phyloP scores from a whole-genome alignment of 2,329 filamentous ascomycete genomes.

The Ophiocordyceps camponoti-saundersi region DNA sequence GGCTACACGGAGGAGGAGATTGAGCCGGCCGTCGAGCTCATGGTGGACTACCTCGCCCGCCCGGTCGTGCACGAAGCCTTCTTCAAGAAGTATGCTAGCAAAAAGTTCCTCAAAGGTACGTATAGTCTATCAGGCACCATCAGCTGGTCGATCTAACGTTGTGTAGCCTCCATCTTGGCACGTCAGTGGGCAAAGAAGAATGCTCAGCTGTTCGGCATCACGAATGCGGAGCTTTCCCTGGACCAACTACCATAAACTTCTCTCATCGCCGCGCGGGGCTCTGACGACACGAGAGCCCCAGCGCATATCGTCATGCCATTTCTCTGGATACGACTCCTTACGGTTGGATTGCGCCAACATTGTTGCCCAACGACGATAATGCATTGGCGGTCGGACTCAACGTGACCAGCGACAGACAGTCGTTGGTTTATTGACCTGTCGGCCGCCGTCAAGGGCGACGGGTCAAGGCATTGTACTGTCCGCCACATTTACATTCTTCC shows the following conservation, averaged over 20 bases:
- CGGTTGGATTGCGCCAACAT: constrained; percentile 13
- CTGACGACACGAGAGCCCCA: background rate
- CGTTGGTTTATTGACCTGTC: background rate
- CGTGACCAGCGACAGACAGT: background rate
- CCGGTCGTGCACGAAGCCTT: constrained; percentile 91
- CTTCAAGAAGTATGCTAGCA: constrained; percentile 99
- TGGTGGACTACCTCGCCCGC: constrained; percentile 89
- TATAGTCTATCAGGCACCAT: background rate
- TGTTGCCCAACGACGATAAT: constrained; percentile 17
- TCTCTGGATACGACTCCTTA: constrained; percentile 10
- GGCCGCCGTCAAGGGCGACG: background rate
- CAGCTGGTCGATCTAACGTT: constrained; percentile 5
- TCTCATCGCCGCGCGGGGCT: background rate
- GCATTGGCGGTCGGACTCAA: constrained; percentile 10
- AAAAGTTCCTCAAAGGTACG: constrained; percentile 96
- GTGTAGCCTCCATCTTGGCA: constrained; percentile 69
- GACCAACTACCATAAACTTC: constrained; percentile 25
- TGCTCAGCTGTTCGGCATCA: constrained; percentile 36
- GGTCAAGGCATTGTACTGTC: background rate
- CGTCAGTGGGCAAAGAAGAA: constrained; percentile 89
- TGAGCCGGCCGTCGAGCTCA: constrained; percentile 76
- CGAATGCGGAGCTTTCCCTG: constrained; percentile 28
- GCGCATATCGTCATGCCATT: background rate
- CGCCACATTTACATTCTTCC: constrained; percentile 8
- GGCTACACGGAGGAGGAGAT: constrained; percentile 91